Base-by-base conservation (phyloP, 225 moss, liverwort and hornwort genomes). In the Marchantia paleacea region DNA sequence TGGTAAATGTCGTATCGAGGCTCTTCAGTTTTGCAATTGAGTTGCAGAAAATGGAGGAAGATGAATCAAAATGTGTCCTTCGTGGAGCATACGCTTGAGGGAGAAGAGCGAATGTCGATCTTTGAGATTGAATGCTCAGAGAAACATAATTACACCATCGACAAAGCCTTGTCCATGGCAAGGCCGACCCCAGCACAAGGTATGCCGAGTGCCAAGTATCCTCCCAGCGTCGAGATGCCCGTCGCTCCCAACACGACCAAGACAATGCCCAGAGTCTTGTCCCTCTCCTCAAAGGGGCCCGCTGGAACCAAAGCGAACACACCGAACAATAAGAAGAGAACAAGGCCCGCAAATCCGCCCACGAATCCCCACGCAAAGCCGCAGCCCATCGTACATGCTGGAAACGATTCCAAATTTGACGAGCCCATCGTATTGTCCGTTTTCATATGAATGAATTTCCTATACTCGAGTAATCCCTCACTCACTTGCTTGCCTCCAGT, bases 161-260 rank as follows among this genome's bases (percentile, higher is more conserved):
- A 31, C 0, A 82, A 28, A 8, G 83, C 67, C 47, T 75, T 79
- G 75, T 86, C 86, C 15, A 86, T 76, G 25, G 69, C 10, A 58
- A 81, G 75, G 10, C 86, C 86, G 7, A 76, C 63, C 3, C 66
- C 78, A 63, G 83, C 81, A 51, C 79, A 81, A 52, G 86, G 86
- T 18, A 84, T 30, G 20, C 81, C 86, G 51, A 78, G 57, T 0
- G 69, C 69, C 28, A 86, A 49, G 52, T 81, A 86, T 26, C 86
- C 86, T 26, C 50, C 83, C 54, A 86, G 54, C 53, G 72, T 81
- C 47, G 86, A 64, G 22, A 86, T 78, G n/a, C 86, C 86, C 0
- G 83, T 86, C 6, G 55, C 86, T 52, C 86, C 86, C 24, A 87
- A 72, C 75, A 87, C 84, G 11, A 87, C 86, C 71, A 87, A 48